Conservation (phyloP, 306 rosid species). For the Senna siamea region DNA sequence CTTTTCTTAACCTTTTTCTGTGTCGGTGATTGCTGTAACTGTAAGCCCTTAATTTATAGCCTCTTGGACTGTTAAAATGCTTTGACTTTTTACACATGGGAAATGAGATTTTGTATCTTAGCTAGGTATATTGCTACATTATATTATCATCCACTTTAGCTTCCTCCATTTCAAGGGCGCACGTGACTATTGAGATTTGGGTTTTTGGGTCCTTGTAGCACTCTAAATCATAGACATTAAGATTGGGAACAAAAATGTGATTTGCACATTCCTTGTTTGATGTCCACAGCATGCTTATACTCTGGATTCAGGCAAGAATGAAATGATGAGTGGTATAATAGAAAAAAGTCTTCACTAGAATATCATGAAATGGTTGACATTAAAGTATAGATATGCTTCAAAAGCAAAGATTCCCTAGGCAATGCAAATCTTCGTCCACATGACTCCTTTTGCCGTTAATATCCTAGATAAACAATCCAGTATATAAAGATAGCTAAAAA, state of each 20-base stretch:
- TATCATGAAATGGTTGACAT: background rate
- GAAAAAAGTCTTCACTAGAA: background rate
- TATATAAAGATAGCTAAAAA: background rate
- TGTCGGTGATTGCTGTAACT: constrained; percentile 26
- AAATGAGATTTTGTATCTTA: constrained; percentile 32
- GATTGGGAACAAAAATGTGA: background rate
- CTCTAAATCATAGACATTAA: background rate
- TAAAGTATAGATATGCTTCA: background rate
- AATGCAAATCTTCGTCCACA: no score
- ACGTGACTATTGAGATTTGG: constrained; percentile 37
- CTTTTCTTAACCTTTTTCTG: constrained; percentile 26
- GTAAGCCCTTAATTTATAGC: constrained; percentile 19
- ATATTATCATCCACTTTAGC: constrained; percentile 24
- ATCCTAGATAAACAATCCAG: background rate
- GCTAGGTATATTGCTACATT: background rate
- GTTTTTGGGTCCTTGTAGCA: constrained; percentile 19
- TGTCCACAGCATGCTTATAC: no score
- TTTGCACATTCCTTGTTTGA: background rate
- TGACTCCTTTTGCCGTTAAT: background rate
- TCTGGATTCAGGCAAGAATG: background rate
- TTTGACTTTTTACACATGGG: constrained; percentile 38
- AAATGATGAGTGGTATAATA: no score
- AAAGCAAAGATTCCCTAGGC: background rate
- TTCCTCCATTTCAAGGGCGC: constrained; percentile 33
- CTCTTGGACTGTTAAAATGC: constrained; percentile 11